Conservation (phyloP, 371 early-diverging fungal genomes). For the Blakeslea trispora region DNA sequence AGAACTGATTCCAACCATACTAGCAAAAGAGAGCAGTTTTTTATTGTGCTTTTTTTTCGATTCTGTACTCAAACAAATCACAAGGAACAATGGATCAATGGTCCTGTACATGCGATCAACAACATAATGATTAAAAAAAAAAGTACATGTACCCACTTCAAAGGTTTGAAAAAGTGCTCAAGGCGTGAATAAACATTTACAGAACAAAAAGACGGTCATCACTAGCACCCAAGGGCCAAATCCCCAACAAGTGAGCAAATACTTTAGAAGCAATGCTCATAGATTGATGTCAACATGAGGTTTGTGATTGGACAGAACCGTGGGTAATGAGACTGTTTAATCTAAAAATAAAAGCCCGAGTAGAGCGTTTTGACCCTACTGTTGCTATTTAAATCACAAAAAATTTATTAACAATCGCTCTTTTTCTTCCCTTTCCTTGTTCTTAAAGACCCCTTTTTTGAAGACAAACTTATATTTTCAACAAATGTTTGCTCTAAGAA, state of each 20-base stretch:
- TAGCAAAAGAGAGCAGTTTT: no score
- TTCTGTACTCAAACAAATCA: no score
- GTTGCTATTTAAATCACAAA: not conserved
- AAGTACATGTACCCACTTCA: no score
- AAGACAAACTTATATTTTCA: conserved; percentile 11
- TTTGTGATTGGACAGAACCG: conserved; percentile 15
- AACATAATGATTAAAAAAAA: no score
- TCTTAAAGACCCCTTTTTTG: not conserved
- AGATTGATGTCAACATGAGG: not conserved
- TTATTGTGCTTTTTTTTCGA: no score
- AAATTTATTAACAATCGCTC: not conserved
- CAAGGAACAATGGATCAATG: no score
- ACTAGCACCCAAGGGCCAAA: no score
- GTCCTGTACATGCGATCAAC: no score
- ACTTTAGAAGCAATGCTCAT: conserved; percentile 11
- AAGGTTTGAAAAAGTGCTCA: no score
- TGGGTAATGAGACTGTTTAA: conserved; percentile 24
- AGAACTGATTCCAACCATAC: no score
- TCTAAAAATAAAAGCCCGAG: conserved; percentile 8
- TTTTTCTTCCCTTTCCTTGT: not conserved
- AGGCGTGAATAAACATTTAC: no score
- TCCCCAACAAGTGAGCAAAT: conserved; percentile 1
- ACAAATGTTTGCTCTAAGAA: conserved; percentile 22
- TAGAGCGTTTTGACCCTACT: not conserved
- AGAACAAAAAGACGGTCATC: no score